Evolutionary conservation across 176 grass and related monocot genomes (phyloP), one percentile per base, ranked within the genome.

Genomic region (Rhynchospora tenuis): DNA sequence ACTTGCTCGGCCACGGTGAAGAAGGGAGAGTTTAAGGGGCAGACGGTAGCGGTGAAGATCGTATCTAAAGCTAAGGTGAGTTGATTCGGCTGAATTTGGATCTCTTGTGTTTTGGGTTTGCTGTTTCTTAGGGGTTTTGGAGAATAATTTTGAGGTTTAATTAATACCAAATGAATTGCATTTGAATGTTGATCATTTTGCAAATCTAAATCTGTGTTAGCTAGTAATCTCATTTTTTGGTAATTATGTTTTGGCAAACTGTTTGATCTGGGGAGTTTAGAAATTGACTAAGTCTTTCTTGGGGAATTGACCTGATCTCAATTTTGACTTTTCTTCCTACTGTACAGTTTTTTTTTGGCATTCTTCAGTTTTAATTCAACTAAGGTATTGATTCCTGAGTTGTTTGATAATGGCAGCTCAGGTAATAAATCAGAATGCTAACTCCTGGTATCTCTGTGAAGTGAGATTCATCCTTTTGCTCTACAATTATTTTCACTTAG

Each of bases 31-130:
- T 85, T 59, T 80, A 99, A 93, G 87, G 96, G 96, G 3, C 93
- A 99, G 6, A 80, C 80, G 29, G 86, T 95, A 52, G 96, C 96
- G 24, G 96, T 99, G 83, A 99, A 99, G 85, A 93, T 99, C 83
- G 95, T 99, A 61, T 86, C 96, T 45, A 99, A 99, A 87, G 89
- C 93, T 88, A 99, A 99, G 93, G 96, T 98, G 79, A 83, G 86
- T 77, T 63, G 54, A 14, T 14, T 80, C 59, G 79, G 46, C 54
- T 62, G 26, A 27, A 69, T 59, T 61, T 46, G 62, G 29, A 47
- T 64, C 28, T 74, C 69, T 75, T 7, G 31, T 72, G 44, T 63
- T 90, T 61, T 45, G 85, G 86, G 69, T 85, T 59, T 7, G 73
- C 5, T 45, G 22, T 24, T 75, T 59, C 31, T 46, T 15, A 38